Conservation (phyloP, 352 stramenopile species). For the Thraustotheca clavata region DNA sequence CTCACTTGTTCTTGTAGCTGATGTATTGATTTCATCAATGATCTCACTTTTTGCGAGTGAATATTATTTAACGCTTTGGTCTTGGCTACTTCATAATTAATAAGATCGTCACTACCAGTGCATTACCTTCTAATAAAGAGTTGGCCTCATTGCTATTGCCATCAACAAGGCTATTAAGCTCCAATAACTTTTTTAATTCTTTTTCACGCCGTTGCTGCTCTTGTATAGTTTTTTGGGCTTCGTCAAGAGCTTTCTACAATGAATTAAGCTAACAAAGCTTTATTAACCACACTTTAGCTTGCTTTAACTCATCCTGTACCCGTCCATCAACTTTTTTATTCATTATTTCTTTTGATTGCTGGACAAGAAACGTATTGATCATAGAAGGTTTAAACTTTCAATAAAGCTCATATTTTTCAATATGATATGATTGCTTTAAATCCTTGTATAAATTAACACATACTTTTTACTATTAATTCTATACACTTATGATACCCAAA, state of each 20-base stretch:
- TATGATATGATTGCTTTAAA: too few species aligned
- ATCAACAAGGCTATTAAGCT: constrained; percentile 30
- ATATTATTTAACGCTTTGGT: constrained; percentile 54
- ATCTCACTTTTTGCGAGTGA: constrained; percentile 69
- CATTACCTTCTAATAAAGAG: constrained; percentile 38
- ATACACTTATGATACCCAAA: too few species aligned
- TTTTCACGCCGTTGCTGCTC: constrained; percentile 53
- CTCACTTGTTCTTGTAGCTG: constrained; percentile 71
- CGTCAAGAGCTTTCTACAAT: constrained; percentile 37
- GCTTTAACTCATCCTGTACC: background rate
- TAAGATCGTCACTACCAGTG: background rate
- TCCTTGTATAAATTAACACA: too few species aligned
- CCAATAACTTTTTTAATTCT: constrained; percentile 43
- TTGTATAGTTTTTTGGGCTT: constrained; percentile 46
- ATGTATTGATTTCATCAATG: constrained; percentile 79
- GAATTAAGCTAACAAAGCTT: background rate
- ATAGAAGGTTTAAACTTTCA: too few species aligned
- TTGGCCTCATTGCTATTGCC: constrained; percentile 26
- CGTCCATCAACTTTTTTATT: background rate
- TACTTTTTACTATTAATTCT: too few species aligned
- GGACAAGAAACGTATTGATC: background rate
- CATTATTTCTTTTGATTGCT: background rate
- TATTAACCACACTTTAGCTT: background rate
- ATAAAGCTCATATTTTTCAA: too few species aligned
- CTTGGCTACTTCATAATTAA: constrained; percentile 33